Evolutionary conservation across 192 early-diverging fungal species (phyloP).

Genomic region (Backusella macrospora): DNA sequence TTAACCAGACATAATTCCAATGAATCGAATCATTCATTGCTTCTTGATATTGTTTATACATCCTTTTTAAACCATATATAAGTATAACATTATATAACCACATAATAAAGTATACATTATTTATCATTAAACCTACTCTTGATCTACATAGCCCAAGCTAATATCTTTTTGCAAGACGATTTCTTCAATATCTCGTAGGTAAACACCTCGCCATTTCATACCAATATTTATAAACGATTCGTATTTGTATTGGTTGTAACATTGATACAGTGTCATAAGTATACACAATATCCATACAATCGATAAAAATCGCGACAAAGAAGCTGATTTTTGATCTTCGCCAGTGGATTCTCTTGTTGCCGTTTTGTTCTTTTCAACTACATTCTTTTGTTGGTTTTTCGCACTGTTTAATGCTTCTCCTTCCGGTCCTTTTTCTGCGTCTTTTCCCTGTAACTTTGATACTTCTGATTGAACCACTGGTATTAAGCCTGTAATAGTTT

Average conservation of each 20-base stretch:
- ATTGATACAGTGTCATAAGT: not conserved
- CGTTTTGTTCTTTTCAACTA: conserved; percentile 1
- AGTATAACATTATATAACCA: not conserved
- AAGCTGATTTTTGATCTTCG: not conserved
- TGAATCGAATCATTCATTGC: conserved; percentile 18
- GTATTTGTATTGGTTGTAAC: conserved; percentile 22
- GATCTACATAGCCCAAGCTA: conserved; percentile 20
- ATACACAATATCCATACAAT: not conserved
- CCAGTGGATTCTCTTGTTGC: not conserved
- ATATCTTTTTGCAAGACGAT: conserved; percentile 25
- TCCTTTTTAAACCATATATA: not conserved
- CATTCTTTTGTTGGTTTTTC: conserved; percentile 28
- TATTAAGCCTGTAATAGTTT: conserved; percentile 48
- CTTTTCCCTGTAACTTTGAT: conserved; percentile 4
- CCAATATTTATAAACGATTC: conserved; percentile 24
- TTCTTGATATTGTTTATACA: conserved; percentile 38
- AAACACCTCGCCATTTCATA: conserved; percentile 45
- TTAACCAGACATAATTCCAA: conserved; percentile 44
- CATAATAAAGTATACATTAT: not conserved
- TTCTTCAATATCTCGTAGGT: conserved; percentile 50
- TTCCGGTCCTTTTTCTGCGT: not conserved
- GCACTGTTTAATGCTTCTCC: not conserved
- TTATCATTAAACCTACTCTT: conserved; percentile 3
- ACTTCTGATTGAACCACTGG: conserved; percentile 50
- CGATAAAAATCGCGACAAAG: not conserved